Conservation (phyloP, 768 basidiomycete genomes). For the Boletus eberwhitei region DNA sequence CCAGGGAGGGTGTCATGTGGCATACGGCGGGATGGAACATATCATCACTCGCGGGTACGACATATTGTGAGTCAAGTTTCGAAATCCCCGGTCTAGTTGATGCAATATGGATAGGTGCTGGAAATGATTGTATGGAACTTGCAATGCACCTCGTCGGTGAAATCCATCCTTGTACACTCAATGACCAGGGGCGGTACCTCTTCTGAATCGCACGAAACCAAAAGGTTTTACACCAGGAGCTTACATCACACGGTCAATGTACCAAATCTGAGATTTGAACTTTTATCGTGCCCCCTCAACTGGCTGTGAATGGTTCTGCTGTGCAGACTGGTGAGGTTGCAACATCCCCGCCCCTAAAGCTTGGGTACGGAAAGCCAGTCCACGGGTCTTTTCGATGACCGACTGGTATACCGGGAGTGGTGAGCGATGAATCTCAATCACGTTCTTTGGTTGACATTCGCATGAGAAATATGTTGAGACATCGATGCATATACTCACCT, state of each 20-base stretch:
- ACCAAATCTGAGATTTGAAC: background rate
- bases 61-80: conserved; percentile 36
- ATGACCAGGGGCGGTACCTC: too few species aligned
- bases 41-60: conserved; percentile 39
- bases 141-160: background rate
- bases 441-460: conserved; percentile 59
- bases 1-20: conserved; percentile 42
- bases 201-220: background rate
- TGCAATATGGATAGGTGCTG: conserved; percentile 33
- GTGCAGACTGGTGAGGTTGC: conserved; percentile 31
- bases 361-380: conserved; percentile 86
- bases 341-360: conserved; percentile 79
- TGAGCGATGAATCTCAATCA: conserved; percentile 92
- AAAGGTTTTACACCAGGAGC: conserved; percentile 3
- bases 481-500: conserved; percentile 43
- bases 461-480: conserved; percentile 1
- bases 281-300: conserved; percentile 28
- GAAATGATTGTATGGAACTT: conserved; percentile 18
- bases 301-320: conserved; percentile 30
- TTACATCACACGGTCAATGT: conserved; percentile 5
- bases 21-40: conserved; percentile 39
- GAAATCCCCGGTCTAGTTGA: background rate
- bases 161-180: background rate
- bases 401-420: conserved; percentile 88
- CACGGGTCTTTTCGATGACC: conserved; percentile 93